A percentile compares a stretch with the other conserved stretches of the same genome.
These are phyloP conservation scores for Phialophora chinensis DNA, from an alignment of 2,329 filamentous ascomycete genomes.

Conservation along the genomic window DNA sequence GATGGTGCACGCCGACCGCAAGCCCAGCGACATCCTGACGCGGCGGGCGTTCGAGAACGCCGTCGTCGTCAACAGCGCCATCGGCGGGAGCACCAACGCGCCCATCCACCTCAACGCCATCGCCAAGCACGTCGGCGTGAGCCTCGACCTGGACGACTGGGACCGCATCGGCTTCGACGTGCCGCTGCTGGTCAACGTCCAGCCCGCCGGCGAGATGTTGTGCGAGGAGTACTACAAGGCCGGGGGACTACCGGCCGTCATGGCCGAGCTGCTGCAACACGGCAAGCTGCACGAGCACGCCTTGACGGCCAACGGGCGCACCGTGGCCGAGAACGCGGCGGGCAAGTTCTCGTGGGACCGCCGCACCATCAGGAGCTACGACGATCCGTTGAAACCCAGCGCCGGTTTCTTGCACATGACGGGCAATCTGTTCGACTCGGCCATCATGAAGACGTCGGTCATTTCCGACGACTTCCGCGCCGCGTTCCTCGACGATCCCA, in stretches of 20 bases:
- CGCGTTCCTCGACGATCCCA: slow-evolving; percentile 54
- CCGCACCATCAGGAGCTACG: slow-evolving; percentile 54
- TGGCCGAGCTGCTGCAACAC: slow-evolving; percentile 59
- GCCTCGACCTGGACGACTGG: slow-evolving; percentile 61
- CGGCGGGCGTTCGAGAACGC: slow-evolving; percentile 63
- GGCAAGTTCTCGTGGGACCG: slow-evolving; percentile 59
- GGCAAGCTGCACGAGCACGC: slow-evolving; percentile 53
- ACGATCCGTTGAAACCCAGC: slow-evolving; percentile 55
- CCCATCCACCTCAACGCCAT: slow-evolving; percentile 63
- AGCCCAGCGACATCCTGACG: slow-evolving; percentile 62
- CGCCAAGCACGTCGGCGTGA: slow-evolving; percentile 60
- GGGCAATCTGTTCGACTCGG: slow-evolving; percentile 58
- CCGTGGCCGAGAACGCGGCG: slow-evolving; percentile 51
- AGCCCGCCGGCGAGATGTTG: slow-evolving; percentile 60
- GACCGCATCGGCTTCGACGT: slow-evolving; percentile 58
- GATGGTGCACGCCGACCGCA: slow-evolving; percentile 57
- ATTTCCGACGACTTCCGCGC: slow-evolving; percentile 55
- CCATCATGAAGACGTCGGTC: slow-evolving; percentile 61
- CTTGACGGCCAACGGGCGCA: slow-evolving; percentile 56
- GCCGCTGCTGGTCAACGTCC: slow-evolving; percentile 61
- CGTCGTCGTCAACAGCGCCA: slow-evolving; percentile 61
- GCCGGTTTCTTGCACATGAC: slow-evolving; percentile 60
- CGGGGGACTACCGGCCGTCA: slow-evolving; percentile 59
- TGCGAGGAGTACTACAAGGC: slow-evolving; percentile 62
- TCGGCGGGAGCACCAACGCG: slow-evolving; percentile 63